phyloP scores from a whole-genome alignment of 1,284 basidiomycete species.

The Marasmius oreades region DNA sequence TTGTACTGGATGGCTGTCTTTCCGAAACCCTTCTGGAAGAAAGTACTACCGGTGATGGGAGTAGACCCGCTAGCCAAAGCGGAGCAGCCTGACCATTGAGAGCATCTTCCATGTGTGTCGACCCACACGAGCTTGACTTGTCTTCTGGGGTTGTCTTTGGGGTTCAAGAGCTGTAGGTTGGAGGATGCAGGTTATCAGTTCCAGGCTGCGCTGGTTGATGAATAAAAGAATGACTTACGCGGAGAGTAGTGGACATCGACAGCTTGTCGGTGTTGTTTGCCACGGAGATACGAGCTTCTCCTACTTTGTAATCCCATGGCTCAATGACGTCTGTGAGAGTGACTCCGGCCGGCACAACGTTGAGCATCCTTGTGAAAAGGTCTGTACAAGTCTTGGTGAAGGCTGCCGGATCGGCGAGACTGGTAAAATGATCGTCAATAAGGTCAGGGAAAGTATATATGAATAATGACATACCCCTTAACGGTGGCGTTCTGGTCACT shows the following conservation, averaged over 20 bases:
- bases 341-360: constrained; percentile 15
- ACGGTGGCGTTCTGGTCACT: constrained; percentile 36
- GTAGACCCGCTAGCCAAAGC: background rate
- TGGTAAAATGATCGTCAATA: background rate
- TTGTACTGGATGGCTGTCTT: background rate
- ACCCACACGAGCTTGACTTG: constrained; percentile 1
- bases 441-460: background rate
- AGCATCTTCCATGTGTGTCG: background rate
- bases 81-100: background rate
- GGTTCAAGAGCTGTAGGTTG: background rate
- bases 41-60: background rate
- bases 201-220: background rate
- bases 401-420: background rate
- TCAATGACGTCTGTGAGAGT: background rate
- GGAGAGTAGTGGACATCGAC: background rate
- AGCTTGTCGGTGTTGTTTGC: background rate
- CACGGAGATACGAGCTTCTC: background rate
- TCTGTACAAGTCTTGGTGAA: constrained; percentile 9
- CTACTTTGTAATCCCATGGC: constrained; percentile 1
- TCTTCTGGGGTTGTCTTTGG: background rate
- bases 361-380: constrained; percentile 13
- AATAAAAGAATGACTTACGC: background rate
- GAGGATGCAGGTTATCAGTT: too few relatives aligned
- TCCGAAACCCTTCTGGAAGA: background rate
- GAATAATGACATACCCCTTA: constrained; percentile 20